Evolutionary conservation across 176 grass and related monocot genomes (phyloP).

Genomic region (Zea luxurians): DNA sequence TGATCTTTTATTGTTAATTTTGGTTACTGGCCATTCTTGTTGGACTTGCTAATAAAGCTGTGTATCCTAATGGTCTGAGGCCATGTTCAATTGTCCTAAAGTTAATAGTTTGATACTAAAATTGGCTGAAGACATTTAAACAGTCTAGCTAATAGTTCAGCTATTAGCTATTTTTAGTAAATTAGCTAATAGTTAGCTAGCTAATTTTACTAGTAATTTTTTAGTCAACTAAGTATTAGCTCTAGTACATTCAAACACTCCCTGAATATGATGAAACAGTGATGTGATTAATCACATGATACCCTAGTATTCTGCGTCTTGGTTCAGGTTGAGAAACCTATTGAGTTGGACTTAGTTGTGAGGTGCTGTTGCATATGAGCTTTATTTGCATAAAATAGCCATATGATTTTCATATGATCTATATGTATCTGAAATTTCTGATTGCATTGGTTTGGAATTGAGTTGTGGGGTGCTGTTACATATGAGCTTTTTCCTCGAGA

Average conservation of each 20-base stretch:
- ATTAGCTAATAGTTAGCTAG: too few relatives aligned
- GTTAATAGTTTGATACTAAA: too few relatives aligned
- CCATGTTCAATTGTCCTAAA: too few relatives aligned
- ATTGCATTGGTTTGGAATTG: too few relatives aligned
- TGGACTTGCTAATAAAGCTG: not conserved
- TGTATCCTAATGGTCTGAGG: not conserved
- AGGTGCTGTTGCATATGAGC: not conserved
- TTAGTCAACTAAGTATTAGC: too few relatives aligned
- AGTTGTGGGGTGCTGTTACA: not conserved
- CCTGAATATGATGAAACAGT: not conserved
- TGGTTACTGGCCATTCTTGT: not conserved
- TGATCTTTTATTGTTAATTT: not conserved
- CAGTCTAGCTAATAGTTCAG: too few relatives aligned
- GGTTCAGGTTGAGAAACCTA: not conserved
- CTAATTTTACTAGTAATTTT: too few relatives aligned
- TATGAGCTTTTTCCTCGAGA: not conserved
- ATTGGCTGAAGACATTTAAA: too few relatives aligned
- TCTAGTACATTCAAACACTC: too few relatives aligned
- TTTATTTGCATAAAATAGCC: not conserved
- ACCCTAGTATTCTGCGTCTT: not conserved
- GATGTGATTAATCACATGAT: not conserved
- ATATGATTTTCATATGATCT: not conserved
- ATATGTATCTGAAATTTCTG: not conserved
- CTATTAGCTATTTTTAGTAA: too few relatives aligned
- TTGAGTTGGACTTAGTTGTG: not conserved